Base-by-base conservation (phyloP, 1,284 basidiomycete genomes). In the Pseudozyma hubeiensis region DNA sequence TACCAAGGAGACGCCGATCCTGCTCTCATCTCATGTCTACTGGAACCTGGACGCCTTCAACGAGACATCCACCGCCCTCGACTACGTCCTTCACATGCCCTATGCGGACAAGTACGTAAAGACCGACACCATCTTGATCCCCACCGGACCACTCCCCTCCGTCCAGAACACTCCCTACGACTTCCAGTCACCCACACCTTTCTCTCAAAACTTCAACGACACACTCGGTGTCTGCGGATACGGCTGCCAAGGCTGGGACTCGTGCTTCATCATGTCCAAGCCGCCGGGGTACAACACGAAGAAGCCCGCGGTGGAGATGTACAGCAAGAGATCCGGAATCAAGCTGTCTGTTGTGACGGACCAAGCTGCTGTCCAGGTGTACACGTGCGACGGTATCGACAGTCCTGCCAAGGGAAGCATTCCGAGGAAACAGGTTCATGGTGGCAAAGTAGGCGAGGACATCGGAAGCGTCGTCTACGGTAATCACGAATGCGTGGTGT, bases 21-120 rank as follows among this genome's bases (percentile, higher is more conserved):
- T 83, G 61, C 77, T 84, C 33, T 81, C 80, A 1, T 76, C 75
- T 13, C 82, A 84, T 45, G 75, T 75, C 31, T 84, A 83, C 61
- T 83, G 80, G 80, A 81, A 81, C 40, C 52, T 84, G 30, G 77
- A 67, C 7, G 80, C 76, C 1, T 81, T 79, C 55, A 66, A 61
- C 24, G 72, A 63, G 43, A 63, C 65, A 0, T 48, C 66, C 2
- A 65, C 69, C 9, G 73, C 64, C 37, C 54, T 81, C 7, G 75
- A 80, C 54, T 65, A 81, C 31, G 69, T 75, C 3, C 55, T 81
- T 16, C 71, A 79, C 54, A 57, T 81, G 64, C 78, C 78, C 6
- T 65, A 74, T 39, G 79, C 75, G 7, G 67, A 77, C 68, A 70
- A 78, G 59, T 78, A 79, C 53, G 59, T 75, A 47, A 34, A 75